These are phyloP conservation scores for Globisporangium viniferum DNA, from an alignment of 352 stramenopile genomes.

Conservation along the genomic window DNA sequence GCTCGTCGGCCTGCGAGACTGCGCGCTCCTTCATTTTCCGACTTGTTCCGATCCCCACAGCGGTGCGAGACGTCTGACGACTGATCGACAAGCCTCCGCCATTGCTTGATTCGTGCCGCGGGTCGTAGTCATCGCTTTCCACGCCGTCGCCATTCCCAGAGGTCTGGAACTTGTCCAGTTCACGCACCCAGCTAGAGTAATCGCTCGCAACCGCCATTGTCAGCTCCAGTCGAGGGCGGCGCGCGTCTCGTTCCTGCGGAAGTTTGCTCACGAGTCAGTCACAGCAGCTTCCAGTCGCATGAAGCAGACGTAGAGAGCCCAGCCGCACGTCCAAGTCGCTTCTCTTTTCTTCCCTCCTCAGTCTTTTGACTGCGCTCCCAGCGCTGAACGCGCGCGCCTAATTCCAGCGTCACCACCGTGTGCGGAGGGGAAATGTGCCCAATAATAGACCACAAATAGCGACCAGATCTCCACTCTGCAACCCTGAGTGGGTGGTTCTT, in stretches of 20 bases:
- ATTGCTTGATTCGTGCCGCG: conserved; percentile 14
- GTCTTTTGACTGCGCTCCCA: not conserved
- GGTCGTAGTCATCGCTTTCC: conserved; percentile 6
- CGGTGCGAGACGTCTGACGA: conserved; percentile 7
- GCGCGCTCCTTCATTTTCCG: conserved; percentile 16
- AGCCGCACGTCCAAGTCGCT: not conserved
- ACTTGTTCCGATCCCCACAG: not conserved
- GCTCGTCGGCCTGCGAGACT: conserved; percentile 71
- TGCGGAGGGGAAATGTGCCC: not conserved
- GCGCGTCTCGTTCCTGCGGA: not conserved
- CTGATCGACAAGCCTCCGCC: not conserved
- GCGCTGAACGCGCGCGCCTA: not conserved
- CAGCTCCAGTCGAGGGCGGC: not conserved
- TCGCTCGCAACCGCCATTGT: conserved; percentile 19
- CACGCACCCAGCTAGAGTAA: conserved; percentile 21
- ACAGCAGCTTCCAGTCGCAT: conserved; percentile 4
- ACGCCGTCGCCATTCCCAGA: not conserved
- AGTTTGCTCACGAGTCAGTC: not conserved
- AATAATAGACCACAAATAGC: conserved; percentile 4
- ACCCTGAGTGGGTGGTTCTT: not conserved
- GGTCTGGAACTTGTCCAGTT: conserved; percentile 18
- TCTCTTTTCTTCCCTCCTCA: not conserved
- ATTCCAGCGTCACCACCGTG: not conserved
- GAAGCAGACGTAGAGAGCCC: not conserved
- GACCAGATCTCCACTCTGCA: not conserved